Percentiles rank a stretch among this genome's conserved stretches.
Conservation (phyloP, 371 early-diverging fungal species). For the Mucor racemosus region DNA sequence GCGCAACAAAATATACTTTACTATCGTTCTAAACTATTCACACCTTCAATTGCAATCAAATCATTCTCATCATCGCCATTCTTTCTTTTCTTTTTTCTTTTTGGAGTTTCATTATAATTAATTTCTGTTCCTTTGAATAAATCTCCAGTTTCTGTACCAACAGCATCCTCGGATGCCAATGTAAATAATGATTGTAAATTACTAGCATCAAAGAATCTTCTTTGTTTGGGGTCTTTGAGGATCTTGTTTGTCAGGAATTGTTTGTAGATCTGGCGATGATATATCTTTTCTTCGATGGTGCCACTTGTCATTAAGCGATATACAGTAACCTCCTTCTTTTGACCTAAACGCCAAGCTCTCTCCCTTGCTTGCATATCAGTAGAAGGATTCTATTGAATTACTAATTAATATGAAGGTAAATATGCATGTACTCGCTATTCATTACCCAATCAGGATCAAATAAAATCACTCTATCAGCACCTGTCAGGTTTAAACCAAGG, state of each 20-base stretch:
- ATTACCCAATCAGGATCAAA: conserved; percentile 97
- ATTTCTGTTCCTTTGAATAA: conserved; percentile 71
- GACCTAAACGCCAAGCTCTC: conserved; percentile 97
- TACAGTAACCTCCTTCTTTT: conserved; percentile 89
- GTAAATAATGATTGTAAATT: conserved; percentile 87
- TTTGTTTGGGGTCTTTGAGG: conserved; percentile 90
- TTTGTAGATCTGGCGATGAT: conserved; percentile 97
- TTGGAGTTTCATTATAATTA: conserved; percentile 25
- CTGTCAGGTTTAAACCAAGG: conserved; percentile 94
- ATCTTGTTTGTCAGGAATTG: conserved; percentile 96
- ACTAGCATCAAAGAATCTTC: conserved; percentile 83
- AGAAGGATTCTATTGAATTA: conserved; percentile 81
- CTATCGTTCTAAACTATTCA: conserved; percentile 63
- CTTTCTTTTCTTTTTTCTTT: conserved; percentile 28
- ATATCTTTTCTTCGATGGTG: conserved; percentile 98
- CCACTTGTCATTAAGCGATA: conserved; percentile 97
- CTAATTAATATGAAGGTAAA: background rate
- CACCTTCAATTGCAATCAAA: conserved; percentile 49
- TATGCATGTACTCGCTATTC: no score
- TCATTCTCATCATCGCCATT: conserved; percentile 44
- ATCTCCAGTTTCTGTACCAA: conserved; percentile 71
- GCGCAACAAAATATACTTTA: no score
- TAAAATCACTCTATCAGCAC: conserved; percentile 95
- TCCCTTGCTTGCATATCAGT: conserved; percentile 97
- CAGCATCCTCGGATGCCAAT: conserved; percentile 64